A percentile compares a stretch with the other conserved stretches of the same genome.
phyloP scores from a whole-genome alignment of 192 early-diverging fungal genomes.

The Pecoramyces ruminantium region DNA sequence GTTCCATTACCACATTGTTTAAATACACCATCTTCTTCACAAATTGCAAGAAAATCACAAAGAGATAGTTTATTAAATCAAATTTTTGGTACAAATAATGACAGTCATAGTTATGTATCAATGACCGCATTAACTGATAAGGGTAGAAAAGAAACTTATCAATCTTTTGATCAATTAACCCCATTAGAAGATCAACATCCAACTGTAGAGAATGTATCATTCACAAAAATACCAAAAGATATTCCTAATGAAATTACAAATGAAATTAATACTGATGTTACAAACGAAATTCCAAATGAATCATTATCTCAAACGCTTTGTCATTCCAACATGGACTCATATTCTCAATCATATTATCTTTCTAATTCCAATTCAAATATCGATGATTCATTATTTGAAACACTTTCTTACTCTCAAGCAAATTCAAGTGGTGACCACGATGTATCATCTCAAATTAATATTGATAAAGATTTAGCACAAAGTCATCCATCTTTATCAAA shows the following conservation, averaged over 20 bases:
- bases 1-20: neutral
- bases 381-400: neutral
- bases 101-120: neutral
- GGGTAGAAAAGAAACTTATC: neutral
- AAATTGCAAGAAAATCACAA: neutral
- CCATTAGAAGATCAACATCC: neutral
- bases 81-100: neutral
- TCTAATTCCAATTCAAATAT: neutral
- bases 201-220: neutral
- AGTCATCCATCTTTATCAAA: no score
- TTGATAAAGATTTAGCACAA: no score
- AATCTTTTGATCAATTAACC: neutral
- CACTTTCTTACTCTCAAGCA: neutral
- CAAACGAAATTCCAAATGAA: neutral
- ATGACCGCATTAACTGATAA: neutral
- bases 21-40: neutral
- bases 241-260: neutral
- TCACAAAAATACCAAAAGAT: neutral
- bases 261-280: neutral
- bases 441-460: no score
- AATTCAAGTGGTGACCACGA: neutral
- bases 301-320: neutral
- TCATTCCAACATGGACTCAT: no score
- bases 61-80: neutral
- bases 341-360: neutral